Conservation (phyloP, 2,329 filamentous ascomycete species). For the Trichoderma simmonsii region DNA sequence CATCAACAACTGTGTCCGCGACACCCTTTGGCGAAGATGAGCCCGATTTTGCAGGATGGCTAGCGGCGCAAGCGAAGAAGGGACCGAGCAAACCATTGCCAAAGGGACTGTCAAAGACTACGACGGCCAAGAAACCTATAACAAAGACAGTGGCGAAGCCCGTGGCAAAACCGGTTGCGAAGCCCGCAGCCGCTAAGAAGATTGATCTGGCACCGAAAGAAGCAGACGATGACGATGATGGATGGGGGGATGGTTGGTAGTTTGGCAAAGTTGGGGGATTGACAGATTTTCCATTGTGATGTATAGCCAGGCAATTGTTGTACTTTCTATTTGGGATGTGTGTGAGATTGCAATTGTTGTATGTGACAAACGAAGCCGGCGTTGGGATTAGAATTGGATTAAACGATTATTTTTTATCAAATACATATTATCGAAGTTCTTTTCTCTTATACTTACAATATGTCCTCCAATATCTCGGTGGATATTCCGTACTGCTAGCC, state of each 20-base stretch:
- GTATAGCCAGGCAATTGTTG: neutral
- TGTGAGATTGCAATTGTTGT: neutral
- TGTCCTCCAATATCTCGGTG: neutral
- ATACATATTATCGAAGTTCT: neutral
- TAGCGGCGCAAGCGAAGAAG: slow-evolving; percentile 83
- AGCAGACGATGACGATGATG: slow-evolving; percentile 57
- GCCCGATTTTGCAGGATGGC: slow-evolving; percentile 93
- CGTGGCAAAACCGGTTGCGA: slow-evolving; percentile 37
- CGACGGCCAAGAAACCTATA: slow-evolving; percentile 40
- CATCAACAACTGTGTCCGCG: slow-evolving; percentile 33
- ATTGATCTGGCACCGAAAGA: slow-evolving; percentile 66
- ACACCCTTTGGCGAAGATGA: slow-evolving; percentile 78
- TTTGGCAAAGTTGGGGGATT: neutral
- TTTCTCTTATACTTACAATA: neutral
- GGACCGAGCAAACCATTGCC: slow-evolving; percentile 63
- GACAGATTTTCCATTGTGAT: neutral
- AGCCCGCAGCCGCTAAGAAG: slow-evolving; percentile 57
- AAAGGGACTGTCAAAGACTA: slow-evolving; percentile 73
- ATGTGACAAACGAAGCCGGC: slow-evolving; percentile 10
- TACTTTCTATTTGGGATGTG: neutral
- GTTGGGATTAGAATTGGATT: slow-evolving; percentile 9
- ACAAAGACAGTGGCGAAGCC: slow-evolving; percentile 40
- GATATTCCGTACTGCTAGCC: neutral
- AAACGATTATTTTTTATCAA: neutral
- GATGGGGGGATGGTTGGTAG: slow-evolving; percentile 66